A percentile compares a stretch with the other conserved stretches of the same genome.
phyloP scores from a whole-genome alignment of 2,329 filamentous ascomycete genomes.

The Botryosphaeria agaves region DNA sequence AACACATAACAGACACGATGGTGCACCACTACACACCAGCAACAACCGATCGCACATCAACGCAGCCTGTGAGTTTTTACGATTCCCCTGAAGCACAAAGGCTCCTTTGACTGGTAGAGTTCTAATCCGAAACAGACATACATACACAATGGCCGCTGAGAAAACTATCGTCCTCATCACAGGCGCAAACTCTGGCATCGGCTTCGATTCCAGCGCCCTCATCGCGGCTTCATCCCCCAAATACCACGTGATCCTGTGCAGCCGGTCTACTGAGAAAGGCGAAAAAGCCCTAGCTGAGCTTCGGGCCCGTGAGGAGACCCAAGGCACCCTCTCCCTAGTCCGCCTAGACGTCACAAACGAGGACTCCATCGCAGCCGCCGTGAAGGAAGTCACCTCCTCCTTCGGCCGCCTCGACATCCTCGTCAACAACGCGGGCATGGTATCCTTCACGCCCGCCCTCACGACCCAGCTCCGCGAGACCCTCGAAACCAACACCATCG shows the following conservation, averaged over 20 bases:
- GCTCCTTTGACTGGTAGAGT: no score
- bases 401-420: constrained; percentile 10
- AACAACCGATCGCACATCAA: no score
- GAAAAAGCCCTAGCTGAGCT: constrained; percentile 17
- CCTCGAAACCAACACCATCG: constrained; percentile 12
- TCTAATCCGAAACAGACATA: no score
- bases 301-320: constrained; percentile 1
- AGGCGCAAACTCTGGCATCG: constrained; percentile 31
- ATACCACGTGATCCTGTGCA: constrained; percentile 23
- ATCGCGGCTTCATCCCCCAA: constrained; percentile 11
- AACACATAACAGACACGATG: no score
- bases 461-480: constrained; percentile 10
- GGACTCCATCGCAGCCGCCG: constrained; percentile 21
- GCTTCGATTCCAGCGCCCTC: constrained; percentile 22
- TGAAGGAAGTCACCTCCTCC: constrained; percentile 10
- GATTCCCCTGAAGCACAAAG: no score
- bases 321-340: constrained; percentile 12
- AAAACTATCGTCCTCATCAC: constrained; percentile 1
- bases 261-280: constrained; percentile 17
- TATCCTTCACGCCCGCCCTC: constrained; percentile 7
- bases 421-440: constrained; percentile 11
- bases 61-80: no score
- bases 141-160: no score
- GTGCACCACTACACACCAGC: no score
- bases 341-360: constrained; percentile 26